Percentiles rank a stretch among this genome's conserved stretches.
These are phyloP conservation scores for Tylopilus sp. DNA, from an alignment of 1,284 basidiomycete species.

Conservation along the genomic window DNA sequence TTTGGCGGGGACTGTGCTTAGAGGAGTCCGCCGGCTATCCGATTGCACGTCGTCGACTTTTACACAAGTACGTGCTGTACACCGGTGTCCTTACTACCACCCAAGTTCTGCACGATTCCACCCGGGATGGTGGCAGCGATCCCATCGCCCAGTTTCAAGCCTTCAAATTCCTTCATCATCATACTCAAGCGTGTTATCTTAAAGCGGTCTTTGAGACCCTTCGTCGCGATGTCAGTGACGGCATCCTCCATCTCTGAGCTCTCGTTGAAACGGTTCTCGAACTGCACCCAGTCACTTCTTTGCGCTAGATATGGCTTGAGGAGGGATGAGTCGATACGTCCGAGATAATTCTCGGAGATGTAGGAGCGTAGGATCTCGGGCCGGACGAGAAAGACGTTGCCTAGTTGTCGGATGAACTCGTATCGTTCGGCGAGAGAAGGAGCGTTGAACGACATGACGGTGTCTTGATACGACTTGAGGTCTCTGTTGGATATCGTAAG, in stretches of 20 bases:
- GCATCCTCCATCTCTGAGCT: constrained; percentile 44
- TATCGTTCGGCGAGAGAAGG: constrained; percentile 89
- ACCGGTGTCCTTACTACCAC: constrained; percentile 22
- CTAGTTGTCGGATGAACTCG: constrained; percentile 97
- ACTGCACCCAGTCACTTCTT: constrained; percentile 84
- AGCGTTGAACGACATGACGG: constrained; percentile 77
- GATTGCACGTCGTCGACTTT: background rate
- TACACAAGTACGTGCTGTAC: background rate
- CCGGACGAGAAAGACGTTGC: constrained; percentile 93
- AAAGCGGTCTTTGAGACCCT: constrained; percentile 64
- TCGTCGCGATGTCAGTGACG: constrained; percentile 39
- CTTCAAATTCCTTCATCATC: constrained; percentile 83
- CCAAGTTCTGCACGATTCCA: constrained; percentile 50
- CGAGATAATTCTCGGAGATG: constrained; percentile 88
- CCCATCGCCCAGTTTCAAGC: constrained; percentile 59
- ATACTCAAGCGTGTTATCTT: constrained; percentile 64
- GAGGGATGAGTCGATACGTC: constrained; percentile 83
- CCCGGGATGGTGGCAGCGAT: constrained; percentile 51
- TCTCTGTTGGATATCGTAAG: constrained; percentile 54
- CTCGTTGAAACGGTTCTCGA: constrained; percentile 73
- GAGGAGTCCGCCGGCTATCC: background rate
- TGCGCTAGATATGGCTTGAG: constrained; percentile 90
- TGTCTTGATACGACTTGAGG: constrained; percentile 95
- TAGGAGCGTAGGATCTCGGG: constrained; percentile 92
- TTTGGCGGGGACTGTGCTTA: background rate